phyloP scores from a whole-genome alignment of 345 rosid species.

The Tarenaya hassleriana region DNA sequence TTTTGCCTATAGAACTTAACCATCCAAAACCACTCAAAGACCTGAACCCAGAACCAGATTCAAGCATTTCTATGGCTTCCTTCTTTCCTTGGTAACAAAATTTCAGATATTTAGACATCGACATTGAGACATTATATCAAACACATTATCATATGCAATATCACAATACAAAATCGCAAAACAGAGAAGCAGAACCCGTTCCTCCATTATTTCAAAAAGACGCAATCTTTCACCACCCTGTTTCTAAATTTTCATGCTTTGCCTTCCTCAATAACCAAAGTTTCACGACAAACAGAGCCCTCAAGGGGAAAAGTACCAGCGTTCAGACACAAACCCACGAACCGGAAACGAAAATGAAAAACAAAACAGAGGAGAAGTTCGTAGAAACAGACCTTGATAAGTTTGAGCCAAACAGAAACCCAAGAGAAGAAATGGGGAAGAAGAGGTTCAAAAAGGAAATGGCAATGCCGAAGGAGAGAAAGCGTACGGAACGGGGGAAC shows the following conservation, averaged over 20 bases:
- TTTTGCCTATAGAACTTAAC: not conserved
- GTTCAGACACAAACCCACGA: conserved; percentile 1
- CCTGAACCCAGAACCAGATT: conserved; percentile 17
- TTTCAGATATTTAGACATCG: conserved; percentile 7
- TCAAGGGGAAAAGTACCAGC: not conserved
- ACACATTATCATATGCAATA: conserved; percentile 8
- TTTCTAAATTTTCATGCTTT: conserved; percentile 7
- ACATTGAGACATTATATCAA: conserved; percentile 20
- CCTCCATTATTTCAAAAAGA: not conserved
- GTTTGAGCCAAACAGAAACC: conserved; percentile 13
- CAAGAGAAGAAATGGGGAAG: conserved; percentile 10
- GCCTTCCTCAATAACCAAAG: not conserved
- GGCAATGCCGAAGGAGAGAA: conserved; percentile 3
- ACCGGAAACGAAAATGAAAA: not conserved
- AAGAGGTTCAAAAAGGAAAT: conserved; percentile 1
- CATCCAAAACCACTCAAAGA: not conserved
- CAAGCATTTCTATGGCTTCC: conserved; percentile 17
- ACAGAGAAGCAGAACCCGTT: not conserved
- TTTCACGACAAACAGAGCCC: not conserved
- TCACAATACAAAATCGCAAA: not conserved
- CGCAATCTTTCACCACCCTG: not conserved
- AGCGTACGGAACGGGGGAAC: conserved; percentile 13
- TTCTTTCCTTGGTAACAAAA: conserved; percentile 15
- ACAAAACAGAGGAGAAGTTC: not conserved
- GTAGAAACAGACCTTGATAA: conserved; percentile 19